Base-by-base conservation (phyloP, 345 rosid species). In the Moringa oleifera region DNA sequence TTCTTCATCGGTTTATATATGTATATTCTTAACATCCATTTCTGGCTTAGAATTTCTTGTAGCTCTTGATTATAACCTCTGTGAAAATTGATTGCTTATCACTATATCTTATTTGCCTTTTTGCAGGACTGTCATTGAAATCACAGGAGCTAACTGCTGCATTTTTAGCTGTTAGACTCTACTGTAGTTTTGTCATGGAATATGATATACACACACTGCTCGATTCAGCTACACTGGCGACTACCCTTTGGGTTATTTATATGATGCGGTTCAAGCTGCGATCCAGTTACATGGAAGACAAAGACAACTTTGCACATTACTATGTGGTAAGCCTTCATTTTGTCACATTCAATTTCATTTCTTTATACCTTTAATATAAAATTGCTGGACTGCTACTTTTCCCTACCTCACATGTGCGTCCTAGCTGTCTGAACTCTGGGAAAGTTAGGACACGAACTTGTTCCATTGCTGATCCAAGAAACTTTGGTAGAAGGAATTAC, bases 171-270 rank as follows among this genome's bases (percentile, higher is more conserved):
- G 90, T 83, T 61, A 80, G 98, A 62, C 71, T 91, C 47, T 91
- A 89, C 61, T 89, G 98, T 68, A 89, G 98, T 77, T 79, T 89
- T 73, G 98, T 91, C 28, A 91, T 91, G 96, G 98, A 89, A 58
- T 87, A 79, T 77, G 96, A 88, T 77, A 85, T 91, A 36, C 95
- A 89, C 71, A 91, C 98, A 2, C 0, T 91, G 28, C 94, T 91
- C 51, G 96, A 91, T 76, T 73, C 91, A 41, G 85, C 95, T 63
- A 89, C 96, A 6, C 68, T 89, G 72, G 80, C 53, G 24, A 78
- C 98, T 45, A 91, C 98, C 9, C 77, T 91, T 58, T 91, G 87
- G 86, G 95, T 91, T 72, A 87, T 91, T 45, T 91, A 89, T 56
- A 89, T 81, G 98, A 91, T 91, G 46, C 92, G 92, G 51, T 83